Conservation (phyloP, 2,329 filamentous ascomycete species). For the Penicillium sp. region DNA sequence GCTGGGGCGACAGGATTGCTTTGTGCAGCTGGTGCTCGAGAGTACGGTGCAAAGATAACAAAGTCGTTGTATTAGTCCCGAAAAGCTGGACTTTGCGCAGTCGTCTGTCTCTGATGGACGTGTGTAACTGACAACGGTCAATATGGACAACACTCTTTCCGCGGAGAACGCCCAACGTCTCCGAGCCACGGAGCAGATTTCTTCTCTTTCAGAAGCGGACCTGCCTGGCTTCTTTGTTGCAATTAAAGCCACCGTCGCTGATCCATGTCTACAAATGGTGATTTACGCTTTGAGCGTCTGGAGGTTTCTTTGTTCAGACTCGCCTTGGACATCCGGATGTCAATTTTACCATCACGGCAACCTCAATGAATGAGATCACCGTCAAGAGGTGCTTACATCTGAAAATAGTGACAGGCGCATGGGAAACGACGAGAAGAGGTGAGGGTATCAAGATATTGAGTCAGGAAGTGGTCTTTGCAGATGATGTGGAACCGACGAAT, state of each 20-base stretch:
- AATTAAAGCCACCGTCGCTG: slow-evolving; percentile 50
- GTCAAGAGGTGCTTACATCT: slow-evolving; percentile 40
- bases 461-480: slow-evolving; percentile 20
- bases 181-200: slow-evolving; percentile 33
- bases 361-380: slow-evolving; percentile 41
- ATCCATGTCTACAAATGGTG: slow-evolving; percentile 50
- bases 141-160: slow-evolving; percentile 14
- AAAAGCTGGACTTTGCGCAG: slow-evolving; percentile 60
- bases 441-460: slow-evolving; percentile 32
- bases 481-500: background rate
- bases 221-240: slow-evolving; percentile 46
- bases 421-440: slow-evolving; percentile 32
- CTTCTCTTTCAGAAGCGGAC: slow-evolving; percentile 34
- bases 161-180: slow-evolving; percentile 33
- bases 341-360: slow-evolving; percentile 42
- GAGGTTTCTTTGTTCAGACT: slow-evolving; percentile 40
- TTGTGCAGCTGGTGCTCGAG: slow-evolving; percentile 64
- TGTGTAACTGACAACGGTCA: slow-evolving; percentile 14
- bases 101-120: slow-evolving; percentile 16
- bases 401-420: slow-evolving; percentile 40
- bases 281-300: slow-evolving; percentile 40
- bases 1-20: slow-evolving; percentile 67
- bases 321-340: slow-evolving; percentile 45
- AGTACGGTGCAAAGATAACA: slow-evolving; percentile 62
- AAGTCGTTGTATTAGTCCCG: slow-evolving; percentile 62